These are phyloP conservation scores for Hypoxylon sp. DNA, from an alignment of 2,329 filamentous ascomycete genomes.

Conservation along the genomic window DNA sequence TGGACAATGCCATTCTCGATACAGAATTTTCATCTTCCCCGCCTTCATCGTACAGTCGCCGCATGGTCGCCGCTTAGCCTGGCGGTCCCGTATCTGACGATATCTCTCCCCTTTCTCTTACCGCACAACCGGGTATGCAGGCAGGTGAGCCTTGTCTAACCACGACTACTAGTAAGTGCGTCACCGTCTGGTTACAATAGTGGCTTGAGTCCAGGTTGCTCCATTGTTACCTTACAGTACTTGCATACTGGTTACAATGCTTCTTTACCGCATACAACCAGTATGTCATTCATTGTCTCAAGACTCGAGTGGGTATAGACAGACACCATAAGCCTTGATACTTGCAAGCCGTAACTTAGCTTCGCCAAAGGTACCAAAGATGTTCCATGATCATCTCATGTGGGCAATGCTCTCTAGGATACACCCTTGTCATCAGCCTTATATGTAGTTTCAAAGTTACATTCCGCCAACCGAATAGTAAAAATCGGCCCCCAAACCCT, in stretches of 20 bases:
- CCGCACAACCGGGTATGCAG: conserved; percentile 23
- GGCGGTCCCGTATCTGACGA: conserved; percentile 25
- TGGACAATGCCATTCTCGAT: conserved; percentile 13
- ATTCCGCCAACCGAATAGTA: conserved; percentile 27
- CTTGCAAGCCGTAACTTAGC: conserved; percentile 17
- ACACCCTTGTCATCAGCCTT: conserved; percentile 41
- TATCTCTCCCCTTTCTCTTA: conserved; percentile 19
- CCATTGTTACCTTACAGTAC: conserved; percentile 38
- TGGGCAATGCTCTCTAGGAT: conserved; percentile 22
- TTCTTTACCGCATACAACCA: conserved; percentile 20
- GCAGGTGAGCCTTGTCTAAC: conserved; percentile 35
- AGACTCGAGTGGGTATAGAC: conserved; percentile 18
- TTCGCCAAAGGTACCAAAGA: conserved; percentile 34
- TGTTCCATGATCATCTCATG: conserved; percentile 18
- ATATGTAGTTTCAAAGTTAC: conserved; percentile 35
- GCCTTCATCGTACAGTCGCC: conserved; percentile 13
- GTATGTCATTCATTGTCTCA: conserved; percentile 23
- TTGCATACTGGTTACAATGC: conserved; percentile 23
- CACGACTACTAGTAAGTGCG: conserved; percentile 25
- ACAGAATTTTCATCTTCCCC: conserved; percentile 7
- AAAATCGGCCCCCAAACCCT: conserved; percentile 34
- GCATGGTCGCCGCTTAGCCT: conserved; percentile 15
- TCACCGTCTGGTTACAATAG: conserved; percentile 36
- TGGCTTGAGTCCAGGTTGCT: conserved; percentile 43
- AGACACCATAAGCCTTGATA: conserved; percentile 27